Conservation (phyloP, 2,329 filamentous ascomycete species). For the Trichoderma sp. region DNA sequence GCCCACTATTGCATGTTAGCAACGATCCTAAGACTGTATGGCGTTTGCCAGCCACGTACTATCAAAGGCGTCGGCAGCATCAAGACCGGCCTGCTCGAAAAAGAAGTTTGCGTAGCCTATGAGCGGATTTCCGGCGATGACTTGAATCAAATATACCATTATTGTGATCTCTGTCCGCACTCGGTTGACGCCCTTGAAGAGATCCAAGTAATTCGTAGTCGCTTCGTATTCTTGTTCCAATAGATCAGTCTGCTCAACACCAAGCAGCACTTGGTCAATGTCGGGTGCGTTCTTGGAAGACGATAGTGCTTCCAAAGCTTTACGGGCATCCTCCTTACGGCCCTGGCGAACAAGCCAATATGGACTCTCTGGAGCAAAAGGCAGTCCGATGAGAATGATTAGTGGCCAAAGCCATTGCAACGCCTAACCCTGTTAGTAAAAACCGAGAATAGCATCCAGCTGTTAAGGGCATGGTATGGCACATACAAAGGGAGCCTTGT, state of each 20-base stretch:
- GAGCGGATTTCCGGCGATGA: constrained; percentile 65
- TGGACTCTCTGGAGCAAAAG: constrained; percentile 55
- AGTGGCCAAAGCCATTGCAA: constrained; percentile 57
- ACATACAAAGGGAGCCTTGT: constrained; percentile 39
- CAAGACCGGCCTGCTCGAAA: constrained; percentile 42
- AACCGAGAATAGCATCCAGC: neutral
- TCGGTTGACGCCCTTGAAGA: constrained; percentile 53
- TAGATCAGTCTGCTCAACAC: constrained; percentile 62
- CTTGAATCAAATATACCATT: constrained; percentile 68
- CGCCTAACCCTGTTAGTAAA: constrained; percentile 34
- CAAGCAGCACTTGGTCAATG: constrained; percentile 50
- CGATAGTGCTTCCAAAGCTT: constrained; percentile 50
- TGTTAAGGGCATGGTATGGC: neutral
- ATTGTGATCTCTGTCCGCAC: constrained; percentile 60
- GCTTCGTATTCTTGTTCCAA: constrained; percentile 56
- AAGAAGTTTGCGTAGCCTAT: constrained; percentile 62
- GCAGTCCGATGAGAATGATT: constrained; percentile 49
- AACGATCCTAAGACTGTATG: too few relatives aligned
- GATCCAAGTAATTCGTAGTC: constrained; percentile 55
- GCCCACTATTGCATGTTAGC: constrained; percentile 31
- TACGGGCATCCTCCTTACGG: constrained; percentile 46
- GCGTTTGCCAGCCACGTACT: constrained; percentile 26
- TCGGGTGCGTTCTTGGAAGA: constrained; percentile 35
- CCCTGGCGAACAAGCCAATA: constrained; percentile 55
- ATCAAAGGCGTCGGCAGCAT: constrained; percentile 32